A percentile compares a stretch with the other conserved stretches of the same genome.
Conservation (phyloP, 1,139 yeast species). For the Arxiozyma telluris region DNA sequence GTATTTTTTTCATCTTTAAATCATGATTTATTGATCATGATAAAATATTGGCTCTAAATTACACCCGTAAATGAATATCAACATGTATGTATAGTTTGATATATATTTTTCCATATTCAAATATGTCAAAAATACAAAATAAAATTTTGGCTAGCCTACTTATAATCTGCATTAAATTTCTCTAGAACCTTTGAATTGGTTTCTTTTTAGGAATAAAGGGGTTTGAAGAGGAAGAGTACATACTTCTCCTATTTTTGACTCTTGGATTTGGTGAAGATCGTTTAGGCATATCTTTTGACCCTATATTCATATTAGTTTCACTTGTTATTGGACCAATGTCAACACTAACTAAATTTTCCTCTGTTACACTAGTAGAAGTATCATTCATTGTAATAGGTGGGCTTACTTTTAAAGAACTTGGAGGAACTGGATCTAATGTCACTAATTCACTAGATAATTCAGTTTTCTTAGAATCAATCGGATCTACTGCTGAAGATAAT, state of each 20-base stretch:
- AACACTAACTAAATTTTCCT: background rate
- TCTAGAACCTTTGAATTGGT: background rate
- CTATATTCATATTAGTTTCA: background rate
- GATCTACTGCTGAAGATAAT: background rate
- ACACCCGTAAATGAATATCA: background rate
- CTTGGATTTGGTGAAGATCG: background rate
- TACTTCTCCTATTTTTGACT: conserved; percentile 1
- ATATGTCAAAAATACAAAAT: background rate
- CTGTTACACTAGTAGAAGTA: background rate
- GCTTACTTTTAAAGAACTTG: background rate
- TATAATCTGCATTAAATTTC: background rate
- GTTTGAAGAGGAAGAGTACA: conserved; percentile 1
- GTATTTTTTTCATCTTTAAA: too few species aligned
- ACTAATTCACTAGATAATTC: background rate
- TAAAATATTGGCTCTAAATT: background rate
- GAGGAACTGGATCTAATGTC: background rate
- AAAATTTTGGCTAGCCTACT: background rate
- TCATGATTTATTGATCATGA: background rate
- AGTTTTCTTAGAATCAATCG: background rate
- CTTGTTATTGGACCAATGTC: background rate
- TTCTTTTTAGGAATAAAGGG: conserved; percentile 4
- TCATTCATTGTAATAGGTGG: background rate
- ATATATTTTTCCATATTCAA: background rate
- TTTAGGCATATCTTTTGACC: background rate
- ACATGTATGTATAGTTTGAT: too few species aligned